Base-by-base conservation (phyloP, 164 flowering plant species). In the Houttuynia cordata region DNA sequence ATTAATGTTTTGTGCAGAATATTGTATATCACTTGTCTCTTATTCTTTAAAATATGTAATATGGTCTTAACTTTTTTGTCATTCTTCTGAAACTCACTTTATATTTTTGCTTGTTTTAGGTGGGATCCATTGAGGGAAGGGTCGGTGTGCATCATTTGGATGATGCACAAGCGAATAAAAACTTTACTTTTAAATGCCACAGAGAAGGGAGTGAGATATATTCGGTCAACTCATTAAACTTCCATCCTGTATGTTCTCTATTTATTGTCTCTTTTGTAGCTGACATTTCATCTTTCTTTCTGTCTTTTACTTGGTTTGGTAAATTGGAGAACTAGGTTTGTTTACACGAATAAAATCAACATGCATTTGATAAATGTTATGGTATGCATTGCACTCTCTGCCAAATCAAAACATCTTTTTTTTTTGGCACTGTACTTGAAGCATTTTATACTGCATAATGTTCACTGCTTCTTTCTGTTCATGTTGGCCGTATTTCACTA, bases 111-210 rank as follows among this genome's bases (percentile, higher is more conserved):
- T 12, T 47, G 14, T 56, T 51, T 15, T 60, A 93, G 99, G 96
- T 94, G 77, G 99, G 99, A 37, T 94, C 99, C 21, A 94, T 94
- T 60, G 97, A 91, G 66, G 99, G 99, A 61, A 80, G 97, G 67
- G 99, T 94, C 73, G 99, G 96, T 59, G 97, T 94, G 3, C 96
- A 91, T 69, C 96, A 94, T 74, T 74, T 94, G 68, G 99, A 94
- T 67, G 99, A 94, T 64, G 34, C 83, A 21, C 93, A 82, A 61
- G 82, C 80, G 62, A 66, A 67, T 57, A 90, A 94, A 66, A 91
- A 91, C 74, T 94, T 94, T 67, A 94, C 97, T 45, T 94, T 94
- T 74, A 94, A 94, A 75, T 94, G 99, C 74, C 99, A 94, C 71
- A 83, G 99, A 69, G 97, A 88, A 57, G 85, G 87, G 47, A 82